A percentile compares a stretch with the other conserved stretches of the same genome.
Evolutionary conservation across 768 basidiomycete species (phyloP).

Genomic region (Tulasnella sp.): DNA sequence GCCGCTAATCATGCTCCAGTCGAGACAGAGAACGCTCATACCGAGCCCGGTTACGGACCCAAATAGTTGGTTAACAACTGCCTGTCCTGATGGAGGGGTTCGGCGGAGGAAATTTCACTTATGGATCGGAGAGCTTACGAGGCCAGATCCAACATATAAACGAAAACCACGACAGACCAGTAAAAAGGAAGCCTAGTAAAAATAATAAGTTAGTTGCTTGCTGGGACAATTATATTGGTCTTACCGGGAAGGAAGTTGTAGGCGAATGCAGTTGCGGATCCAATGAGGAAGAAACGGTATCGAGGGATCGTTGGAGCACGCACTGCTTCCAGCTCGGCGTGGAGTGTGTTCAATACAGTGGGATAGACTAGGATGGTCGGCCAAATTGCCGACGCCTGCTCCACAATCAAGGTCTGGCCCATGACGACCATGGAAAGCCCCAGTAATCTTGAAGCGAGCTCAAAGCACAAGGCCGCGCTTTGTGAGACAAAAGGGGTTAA

Average conservation of each 20-base stretch:
- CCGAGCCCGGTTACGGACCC: slow-evolving; percentile 83
- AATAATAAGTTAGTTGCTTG: not conserved
- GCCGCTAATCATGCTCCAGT: slow-evolving; percentile 82
- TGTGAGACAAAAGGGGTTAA: not conserved
- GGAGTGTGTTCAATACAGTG: slow-evolving; percentile 91
- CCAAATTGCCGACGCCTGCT: slow-evolving; percentile 99
- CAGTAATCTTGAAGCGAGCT: slow-evolving; percentile 87
- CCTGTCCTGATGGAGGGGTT: slow-evolving; percentile 50
- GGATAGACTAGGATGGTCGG: slow-evolving; percentile 92
- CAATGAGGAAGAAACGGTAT: slow-evolving; percentile 79
- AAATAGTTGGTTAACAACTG: slow-evolving; percentile 88
- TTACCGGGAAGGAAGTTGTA: slow-evolving; percentile 90
- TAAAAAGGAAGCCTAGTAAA: slow-evolving; percentile 81
- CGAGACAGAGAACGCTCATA: slow-evolving; percentile 89
- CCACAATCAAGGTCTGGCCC: slow-evolving; percentile 87
- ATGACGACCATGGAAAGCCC: slow-evolving; percentile 93
- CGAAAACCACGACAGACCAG: slow-evolving; percentile 83
- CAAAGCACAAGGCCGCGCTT: slow-evolving; percentile 70
- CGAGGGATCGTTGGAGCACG: slow-evolving; percentile 59
- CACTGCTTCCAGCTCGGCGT: slow-evolving; percentile 82
- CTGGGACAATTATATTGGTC: slow-evolving; percentile 37
- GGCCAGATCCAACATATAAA: slow-evolving; percentile 87
- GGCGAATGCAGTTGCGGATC: slow-evolving; percentile 65
- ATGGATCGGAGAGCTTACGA: not conserved
- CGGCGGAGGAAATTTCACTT: not conserved